Evolutionary conservation across 768 basidiomycete genomes (phyloP), one percentile per base, ranked within the genome.

Genomic region (Pleurotus tuoliensis): DNA sequence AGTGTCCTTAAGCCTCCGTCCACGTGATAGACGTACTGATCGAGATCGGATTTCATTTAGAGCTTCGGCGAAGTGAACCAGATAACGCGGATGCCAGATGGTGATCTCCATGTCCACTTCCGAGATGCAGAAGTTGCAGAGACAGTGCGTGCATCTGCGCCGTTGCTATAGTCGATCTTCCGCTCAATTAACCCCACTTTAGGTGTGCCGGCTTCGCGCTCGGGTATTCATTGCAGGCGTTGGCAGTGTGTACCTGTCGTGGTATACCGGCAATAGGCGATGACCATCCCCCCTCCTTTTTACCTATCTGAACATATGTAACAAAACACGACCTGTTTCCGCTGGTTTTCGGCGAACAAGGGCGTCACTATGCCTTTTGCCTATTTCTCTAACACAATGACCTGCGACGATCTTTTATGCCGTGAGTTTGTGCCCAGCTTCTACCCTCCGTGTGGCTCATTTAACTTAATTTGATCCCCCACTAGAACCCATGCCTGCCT

Each of bases 181-280:
- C 54, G 8, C 30, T 34, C 30, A 52, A 57, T 61, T 49, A 40
- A 30, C 54, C 12, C 56, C 41, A 52, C 7, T 16, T 13, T 57
- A 90, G 88, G 88, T 90, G 2, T 92, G 89, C 65, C 87, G 90
- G 40, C 69, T 92, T 57, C 84, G 87, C 61, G 90, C 90, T 50
- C 81, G 81, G 65, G 90, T 92, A 1, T 76, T 80, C 63, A 91
- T 92, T 56, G 70, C 79, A 39, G 86, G 87, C 47, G 89, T 87
- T 7, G 90, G 90, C 59, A 90, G 88, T 66, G 89, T 91, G 30
- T 78, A 84, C 61, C 73, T 92, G 55, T 91, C 90, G 37, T 91
- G 89, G 88, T 80, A 73, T 56, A 75, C 81, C 9, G 86, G 87
- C 56, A 77, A 75, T 62, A 80, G 76, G 58, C 73, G 72, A 64